A percentile compares a stretch with the other conserved stretches of the same genome.
Evolutionary conservation across 2,329 filamentous ascomycete species (phyloP).

Genomic region (Nothophoma quercina): DNA sequence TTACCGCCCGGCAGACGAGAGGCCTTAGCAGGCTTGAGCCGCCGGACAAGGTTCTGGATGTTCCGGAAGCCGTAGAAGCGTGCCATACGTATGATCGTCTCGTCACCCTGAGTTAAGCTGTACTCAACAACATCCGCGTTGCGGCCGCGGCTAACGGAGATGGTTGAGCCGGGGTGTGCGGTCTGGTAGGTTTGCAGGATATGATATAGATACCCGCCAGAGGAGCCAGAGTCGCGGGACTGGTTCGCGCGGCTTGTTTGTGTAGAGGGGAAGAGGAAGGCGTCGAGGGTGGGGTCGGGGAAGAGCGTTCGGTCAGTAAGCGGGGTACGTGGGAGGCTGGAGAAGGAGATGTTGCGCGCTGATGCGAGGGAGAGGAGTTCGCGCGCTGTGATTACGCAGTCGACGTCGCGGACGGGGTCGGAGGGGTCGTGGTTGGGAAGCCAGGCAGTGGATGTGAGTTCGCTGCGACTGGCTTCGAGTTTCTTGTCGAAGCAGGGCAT

Average conservation of each 20-base stretch:
- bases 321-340: conserved; percentile 69
- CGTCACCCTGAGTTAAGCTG: conserved; percentile 63
- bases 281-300: conserved; percentile 73
- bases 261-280: conserved; percentile 73
- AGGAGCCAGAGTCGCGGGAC: conserved; percentile 72
- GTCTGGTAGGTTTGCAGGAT: conserved; percentile 78
- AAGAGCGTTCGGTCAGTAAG: conserved; percentile 66
- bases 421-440: conserved; percentile 34
- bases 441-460: conserved; percentile 86
- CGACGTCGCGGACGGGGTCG: conserved; percentile 77
- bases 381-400: conserved; percentile 97
- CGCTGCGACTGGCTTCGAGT: conserved; percentile 90
- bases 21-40: conserved; percentile 79
- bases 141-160: conserved; percentile 77
- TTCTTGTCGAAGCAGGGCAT: conserved; percentile 99
- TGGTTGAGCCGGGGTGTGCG: conserved; percentile 72
- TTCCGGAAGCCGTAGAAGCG: conserved; percentile 98
- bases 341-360: conserved; percentile 79
- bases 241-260: conserved; percentile 50
- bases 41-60: conserved; percentile 96
- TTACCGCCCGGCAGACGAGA: conserved; percentile 59
- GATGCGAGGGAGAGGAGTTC: conserved; percentile 91
- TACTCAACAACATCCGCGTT: conserved; percentile 95
- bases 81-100: conserved; percentile 59
- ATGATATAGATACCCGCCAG: conserved; percentile 87